These are phyloP conservation scores for Cryptococcus wingfieldii DNA, from an alignment of 1,284 basidiomycete species.

Conservation along the genomic window DNA sequence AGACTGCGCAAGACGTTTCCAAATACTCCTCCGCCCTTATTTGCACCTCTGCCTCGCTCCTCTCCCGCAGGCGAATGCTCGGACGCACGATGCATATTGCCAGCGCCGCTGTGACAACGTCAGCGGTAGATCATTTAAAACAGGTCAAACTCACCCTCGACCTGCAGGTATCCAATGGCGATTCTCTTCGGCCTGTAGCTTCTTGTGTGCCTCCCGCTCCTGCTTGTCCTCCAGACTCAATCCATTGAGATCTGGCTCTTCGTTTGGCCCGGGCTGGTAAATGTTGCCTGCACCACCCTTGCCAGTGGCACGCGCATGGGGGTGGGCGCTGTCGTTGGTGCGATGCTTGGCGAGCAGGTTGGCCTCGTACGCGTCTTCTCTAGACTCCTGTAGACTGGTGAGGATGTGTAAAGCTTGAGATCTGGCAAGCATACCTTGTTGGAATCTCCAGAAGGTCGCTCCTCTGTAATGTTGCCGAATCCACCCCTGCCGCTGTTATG, in stretches of 20 bases:
- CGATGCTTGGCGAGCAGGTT: conserved; percentile 35
- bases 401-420: not conserved
- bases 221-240: conserved; percentile 30
- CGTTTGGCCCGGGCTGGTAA: conserved; percentile 13
- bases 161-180: conserved; percentile 25
- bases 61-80: conserved; percentile 16
- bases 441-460: conserved; percentile 28
- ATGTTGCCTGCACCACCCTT: conserved; percentile 45
- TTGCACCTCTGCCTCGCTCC: conserved; percentile 12
- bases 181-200: conserved; percentile 31
- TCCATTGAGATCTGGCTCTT: conserved; percentile 20
- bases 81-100: conserved; percentile 25
- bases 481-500: conserved; percentile 39
- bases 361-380: conserved; percentile 31
- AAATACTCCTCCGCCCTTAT: conserved; percentile 34
- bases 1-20: conserved; percentile 43
- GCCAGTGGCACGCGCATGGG: conserved; percentile 34
- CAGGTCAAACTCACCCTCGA: conserved; percentile 33
- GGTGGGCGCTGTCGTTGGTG: conserved; percentile 28
- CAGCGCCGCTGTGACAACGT: conserved; percentile 29
- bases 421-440: conserved; percentile 21
- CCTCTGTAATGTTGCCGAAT: conserved; percentile 45
- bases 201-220: conserved; percentile 40
- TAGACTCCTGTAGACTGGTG: conserved; percentile 12
- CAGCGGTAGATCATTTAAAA: not conserved